Evolutionary conservation across 2,329 filamentous ascomycete species (phyloP), one percentile per base, ranked within the genome.

Genomic region (Penicillium vulpinum): DNA sequence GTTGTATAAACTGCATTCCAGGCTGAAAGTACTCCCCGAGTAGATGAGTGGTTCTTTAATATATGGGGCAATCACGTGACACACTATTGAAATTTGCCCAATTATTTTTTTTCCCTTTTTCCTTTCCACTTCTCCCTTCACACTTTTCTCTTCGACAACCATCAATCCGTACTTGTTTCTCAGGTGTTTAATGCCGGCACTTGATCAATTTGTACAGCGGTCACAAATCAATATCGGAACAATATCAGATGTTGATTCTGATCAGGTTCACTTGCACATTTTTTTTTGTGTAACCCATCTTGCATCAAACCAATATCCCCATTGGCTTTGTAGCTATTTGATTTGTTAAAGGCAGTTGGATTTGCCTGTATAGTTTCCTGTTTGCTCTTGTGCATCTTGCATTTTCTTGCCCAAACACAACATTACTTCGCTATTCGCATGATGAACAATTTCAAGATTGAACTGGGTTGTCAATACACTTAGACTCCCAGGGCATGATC

Each of bases 361-460:
- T 21, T 5, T 26, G 6, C 7, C 28, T 18, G 0, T 33, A 18
- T 24, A 43, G 9, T 29, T 10, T 44, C 11, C 1, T 22, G 8
- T 31, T 21, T 31, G 26, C 22, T 4, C 2, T 24, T 6, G 1
- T 6, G 10, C 21, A 36, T 5, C 8, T 18, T 18, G 33, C 28
- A 7, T 13, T 40, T 39, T 26, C 24, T 15, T 39, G 18, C n/a
- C 5, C 7, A 9, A 22, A 5, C 10, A 11, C 33, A 44, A n/a
- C 31, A 45, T 46, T 26, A 16, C 29, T 56, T 51, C 59, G 54
- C 43, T 56, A 63, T 66, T 65, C 57, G 62, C 58, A 72, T 73
- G 71, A 73, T 71, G 68, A 70, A 67, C 61, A 60, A 66, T 68
- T 64, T 54, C 65, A 65, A 66, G 69, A 68, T 69, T 67, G 66